Percentiles rank a stretch among this genome's conserved stretches.
These are phyloP conservation scores for Seiridium unicorne DNA, from an alignment of 2,329 filamentous ascomycete species.

Conservation along the genomic window DNA sequence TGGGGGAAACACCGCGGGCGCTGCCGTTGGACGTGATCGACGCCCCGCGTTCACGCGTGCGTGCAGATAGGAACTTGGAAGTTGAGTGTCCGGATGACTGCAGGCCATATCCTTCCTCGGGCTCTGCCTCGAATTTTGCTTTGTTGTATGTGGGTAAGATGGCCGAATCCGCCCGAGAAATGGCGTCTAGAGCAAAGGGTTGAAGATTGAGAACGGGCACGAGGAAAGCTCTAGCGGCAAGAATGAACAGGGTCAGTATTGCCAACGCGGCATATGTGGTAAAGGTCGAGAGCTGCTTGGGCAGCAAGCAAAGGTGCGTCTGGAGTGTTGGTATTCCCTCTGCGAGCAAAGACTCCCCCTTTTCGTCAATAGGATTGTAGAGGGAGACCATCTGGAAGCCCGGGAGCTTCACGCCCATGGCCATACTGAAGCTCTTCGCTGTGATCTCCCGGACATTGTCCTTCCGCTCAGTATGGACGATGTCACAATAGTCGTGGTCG, in stretches of 20 bases:
- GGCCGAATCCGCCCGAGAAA: constrained; percentile 20
- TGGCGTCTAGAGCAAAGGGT: constrained; percentile 51
- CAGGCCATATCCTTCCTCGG: constrained; percentile 26
- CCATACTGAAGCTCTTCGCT: constrained; percentile 92
- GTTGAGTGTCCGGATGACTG: constrained; percentile 32
- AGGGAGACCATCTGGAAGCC: constrained; percentile 87
- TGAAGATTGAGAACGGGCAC: constrained; percentile 53
- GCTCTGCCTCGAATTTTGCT: constrained; percentile 50
- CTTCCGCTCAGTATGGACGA: constrained; percentile 71
- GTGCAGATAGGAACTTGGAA: constrained; percentile 30
- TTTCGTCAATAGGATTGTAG: constrained; percentile 81
- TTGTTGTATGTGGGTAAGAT: constrained; percentile 48
- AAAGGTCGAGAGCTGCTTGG: constrained; percentile 83
- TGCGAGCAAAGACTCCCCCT: constrained; percentile 45
- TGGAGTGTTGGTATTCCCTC: constrained; percentile 64
- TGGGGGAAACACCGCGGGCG: constrained; percentile 21
- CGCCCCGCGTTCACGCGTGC: constrained; percentile 22
- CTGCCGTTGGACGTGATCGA: constrained; percentile 19
- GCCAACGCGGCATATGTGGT: constrained; percentile 71
- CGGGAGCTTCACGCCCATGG: constrained; percentile 87
- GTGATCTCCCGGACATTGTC: constrained; percentile 77
- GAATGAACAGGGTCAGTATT: constrained; percentile 46
- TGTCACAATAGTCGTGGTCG: constrained; percentile 96
- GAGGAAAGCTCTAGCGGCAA: constrained; percentile 54
- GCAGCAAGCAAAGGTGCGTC: constrained; percentile 86